These are phyloP conservation scores for Aspergillus homomorphus DNA, from an alignment of 495 filamentous ascomycete genomes.

Conservation along the genomic window DNA sequence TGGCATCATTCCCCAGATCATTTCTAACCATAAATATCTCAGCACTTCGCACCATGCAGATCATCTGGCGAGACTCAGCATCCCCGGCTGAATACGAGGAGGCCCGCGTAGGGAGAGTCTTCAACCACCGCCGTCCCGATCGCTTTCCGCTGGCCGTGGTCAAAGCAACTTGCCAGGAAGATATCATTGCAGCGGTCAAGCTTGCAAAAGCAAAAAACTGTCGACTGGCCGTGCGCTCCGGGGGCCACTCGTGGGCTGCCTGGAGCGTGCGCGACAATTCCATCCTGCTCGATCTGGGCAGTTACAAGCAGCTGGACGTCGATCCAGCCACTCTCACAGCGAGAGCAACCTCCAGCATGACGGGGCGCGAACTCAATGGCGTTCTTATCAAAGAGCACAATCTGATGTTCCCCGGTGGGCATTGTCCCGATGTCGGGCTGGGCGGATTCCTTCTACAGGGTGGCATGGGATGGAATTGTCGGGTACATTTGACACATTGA, in stretches of 20 bases:
- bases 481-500: slow-evolving; percentile 24
- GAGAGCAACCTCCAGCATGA: slow-evolving; percentile 42
- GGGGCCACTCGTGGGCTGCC: slow-evolving; percentile 53
- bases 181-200: slow-evolving; percentile 44
- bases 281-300: slow-evolving; percentile 48
- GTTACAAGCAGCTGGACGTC: slow-evolving; percentile 32
- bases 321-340: slow-evolving; percentile 33
- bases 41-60: slow-evolving; percentile 18
- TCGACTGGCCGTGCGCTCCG: slow-evolving; percentile 48
- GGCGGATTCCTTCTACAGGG: slow-evolving; percentile 55
- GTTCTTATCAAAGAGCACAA: slow-evolving; percentile 29
- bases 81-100: slow-evolving; percentile 26
- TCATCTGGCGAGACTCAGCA: slow-evolving; percentile 10
- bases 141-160: slow-evolving; percentile 47
- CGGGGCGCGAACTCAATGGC: slow-evolving; percentile 41
- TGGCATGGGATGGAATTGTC: slow-evolving; percentile 56
- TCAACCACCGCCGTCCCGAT: slow-evolving; percentile 36
- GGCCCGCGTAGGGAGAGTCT: slow-evolving; percentile 31
- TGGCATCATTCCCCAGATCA: no score
- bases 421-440: slow-evolving; percentile 56
- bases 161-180: slow-evolving; percentile 31
- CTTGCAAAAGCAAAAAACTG: slow-evolving; percentile 37
- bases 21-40: no score
- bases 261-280: slow-evolving; percentile 52
- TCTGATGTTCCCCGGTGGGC: slow-evolving; percentile 49